phyloP scores from a whole-genome alignment of 2,329 filamentous ascomycete genomes.

The Mariannaea sp. region DNA sequence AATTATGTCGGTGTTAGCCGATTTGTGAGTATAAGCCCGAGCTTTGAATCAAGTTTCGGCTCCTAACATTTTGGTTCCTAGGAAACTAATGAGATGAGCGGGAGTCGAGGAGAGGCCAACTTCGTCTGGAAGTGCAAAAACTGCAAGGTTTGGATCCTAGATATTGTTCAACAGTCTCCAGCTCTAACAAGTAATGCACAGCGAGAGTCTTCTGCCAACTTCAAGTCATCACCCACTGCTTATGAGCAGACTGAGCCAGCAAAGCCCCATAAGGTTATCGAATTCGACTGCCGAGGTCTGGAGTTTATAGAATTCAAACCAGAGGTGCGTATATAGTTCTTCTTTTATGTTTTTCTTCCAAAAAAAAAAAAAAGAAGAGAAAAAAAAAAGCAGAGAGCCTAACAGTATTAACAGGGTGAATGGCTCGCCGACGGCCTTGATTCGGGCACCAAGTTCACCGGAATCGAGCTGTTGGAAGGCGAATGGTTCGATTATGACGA shows the following conservation, averaged over 20 bases:
- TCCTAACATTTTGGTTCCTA: constrained; percentile 43
- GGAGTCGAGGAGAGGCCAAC: constrained; percentile 93
- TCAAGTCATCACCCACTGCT: constrained; percentile 72
- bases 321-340: constrained; percentile 63
- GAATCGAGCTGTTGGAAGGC: constrained; percentile 81
- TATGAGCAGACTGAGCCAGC: constrained; percentile 76
- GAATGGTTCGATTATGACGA: constrained; percentile 99
- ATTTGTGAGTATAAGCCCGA: constrained; percentile 67
- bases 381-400: too few relatives aligned
- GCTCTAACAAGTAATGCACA: constrained; percentile 42
- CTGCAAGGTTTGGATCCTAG: constrained; percentile 71
- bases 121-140: constrained; percentile 99
- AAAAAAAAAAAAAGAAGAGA: too few relatives aligned
- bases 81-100: constrained; percentile 90
- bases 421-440: constrained; percentile 86
- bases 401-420: constrained; percentile 67
- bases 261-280: constrained; percentile 78
- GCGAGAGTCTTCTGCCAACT: constrained; percentile 85
- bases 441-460: constrained; percentile 78
- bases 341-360: too few relatives aligned
- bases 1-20: constrained; percentile 87
- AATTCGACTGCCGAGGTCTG: constrained; percentile 91
- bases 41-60: neutral
- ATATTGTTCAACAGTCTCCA: neutral
- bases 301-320: constrained; percentile 91